These are phyloP conservation scores for Cryoendolithus antarcticus DNA, from an alignment of 2,329 filamentous ascomycete genomes.

Conservation along the genomic window DNA sequence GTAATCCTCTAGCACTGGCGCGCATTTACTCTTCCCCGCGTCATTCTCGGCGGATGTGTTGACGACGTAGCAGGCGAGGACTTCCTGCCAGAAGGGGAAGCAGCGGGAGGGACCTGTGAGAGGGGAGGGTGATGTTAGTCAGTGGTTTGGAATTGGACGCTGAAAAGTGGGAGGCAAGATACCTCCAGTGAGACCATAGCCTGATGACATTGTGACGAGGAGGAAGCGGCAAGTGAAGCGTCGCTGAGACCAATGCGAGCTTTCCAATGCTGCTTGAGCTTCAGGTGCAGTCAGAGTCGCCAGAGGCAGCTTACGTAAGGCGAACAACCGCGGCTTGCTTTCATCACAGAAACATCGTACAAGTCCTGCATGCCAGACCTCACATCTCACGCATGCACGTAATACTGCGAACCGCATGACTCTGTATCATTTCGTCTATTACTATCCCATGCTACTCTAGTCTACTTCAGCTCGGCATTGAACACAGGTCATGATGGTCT, in stretches of 20 bases:
- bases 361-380: no score
- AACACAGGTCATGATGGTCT: no score
- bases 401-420: no score
- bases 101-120: slow-evolving; percentile 59
- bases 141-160: background rate
- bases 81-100: slow-evolving; percentile 99
- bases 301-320: slow-evolving; percentile 1
- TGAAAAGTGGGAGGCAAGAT: background rate
- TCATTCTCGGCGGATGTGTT: slow-evolving; percentile 72
- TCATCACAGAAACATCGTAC: no score
- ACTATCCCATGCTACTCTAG: no score
- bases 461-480: no score
- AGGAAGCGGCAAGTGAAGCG: background rate
- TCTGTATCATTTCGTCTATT: no score
- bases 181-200: slow-evolving; percentile 73
- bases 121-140: slow-evolving; percentile 2
- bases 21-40: slow-evolving; percentile 77
- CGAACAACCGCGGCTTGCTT: no score
- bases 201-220: slow-evolving; percentile 55
- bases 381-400: no score
- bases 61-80: slow-evolving; percentile 94
- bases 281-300: background rate
- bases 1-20: slow-evolving; percentile 81
- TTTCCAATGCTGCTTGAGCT: no score
- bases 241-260: background rate